Evolutionary conservation across 257 asterid species (phyloP).

Genomic region (Echium plantagineum): DNA sequence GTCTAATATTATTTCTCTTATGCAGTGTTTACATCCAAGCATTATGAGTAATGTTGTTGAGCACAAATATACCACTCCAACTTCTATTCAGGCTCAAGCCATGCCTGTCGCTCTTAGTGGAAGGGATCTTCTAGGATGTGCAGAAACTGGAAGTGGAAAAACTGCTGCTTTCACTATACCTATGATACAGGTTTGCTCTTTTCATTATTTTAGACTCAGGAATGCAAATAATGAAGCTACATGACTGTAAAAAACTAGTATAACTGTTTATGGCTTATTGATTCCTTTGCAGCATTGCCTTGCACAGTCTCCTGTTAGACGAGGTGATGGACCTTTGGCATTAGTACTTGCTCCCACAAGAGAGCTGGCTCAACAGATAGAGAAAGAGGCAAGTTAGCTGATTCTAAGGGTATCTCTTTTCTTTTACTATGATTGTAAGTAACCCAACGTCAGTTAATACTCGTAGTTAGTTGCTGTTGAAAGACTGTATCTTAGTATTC

Average conservation of each 20-base stretch:
- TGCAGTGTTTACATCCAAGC: constrained; percentile 63
- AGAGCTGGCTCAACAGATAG: constrained; percentile 94
- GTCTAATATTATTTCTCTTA: constrained; percentile 1
- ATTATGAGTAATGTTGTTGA: constrained; percentile 66
- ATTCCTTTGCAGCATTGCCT: constrained; percentile 51
- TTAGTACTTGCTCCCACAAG: constrained; percentile 83
- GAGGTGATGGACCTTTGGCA: constrained; percentile 92
- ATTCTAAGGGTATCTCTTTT: neutral
- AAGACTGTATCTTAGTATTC: neutral
- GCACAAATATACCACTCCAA: constrained; percentile 76
- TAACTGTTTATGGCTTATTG: neutral
- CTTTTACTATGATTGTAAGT: neutral
- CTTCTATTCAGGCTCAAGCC: constrained; percentile 87
- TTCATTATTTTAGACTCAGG: neutral
- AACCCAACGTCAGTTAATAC: neutral
- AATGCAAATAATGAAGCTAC: neutral
- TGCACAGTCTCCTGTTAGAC: constrained; percentile 64
- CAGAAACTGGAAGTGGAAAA: constrained; percentile 89
- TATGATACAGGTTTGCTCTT: constrained; percentile 63
- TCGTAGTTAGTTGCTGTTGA: neutral
- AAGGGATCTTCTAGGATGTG: constrained; percentile 88
- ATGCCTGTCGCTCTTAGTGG: constrained; percentile 87
- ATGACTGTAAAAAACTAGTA: neutral
- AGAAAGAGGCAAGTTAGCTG: constrained; percentile 54
- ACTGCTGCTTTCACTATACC: constrained; percentile 84